A percentile compares a stretch with the other conserved stretches of the same genome.
phyloP scores from a whole-genome alignment of 208 protist species.

The Perkinsela sp. region DNA sequence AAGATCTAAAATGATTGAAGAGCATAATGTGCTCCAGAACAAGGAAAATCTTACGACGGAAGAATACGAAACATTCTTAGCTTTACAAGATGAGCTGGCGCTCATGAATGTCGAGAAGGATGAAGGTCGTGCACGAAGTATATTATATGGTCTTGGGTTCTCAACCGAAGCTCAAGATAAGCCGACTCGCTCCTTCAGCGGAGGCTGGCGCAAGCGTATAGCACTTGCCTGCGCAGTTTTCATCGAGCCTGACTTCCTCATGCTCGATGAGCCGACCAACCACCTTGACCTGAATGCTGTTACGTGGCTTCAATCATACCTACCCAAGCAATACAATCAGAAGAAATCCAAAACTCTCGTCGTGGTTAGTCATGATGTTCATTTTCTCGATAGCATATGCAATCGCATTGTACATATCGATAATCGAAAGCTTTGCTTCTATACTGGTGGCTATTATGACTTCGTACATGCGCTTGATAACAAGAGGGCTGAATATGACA shows the following conservation, averaged over 20 bases:
- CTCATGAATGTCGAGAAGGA: constrained; percentile 69
- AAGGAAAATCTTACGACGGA: constrained; percentile 21
- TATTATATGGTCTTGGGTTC: constrained; percentile 72
- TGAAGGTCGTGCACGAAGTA: constrained; percentile 38
- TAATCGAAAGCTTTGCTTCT: constrained; percentile 57
- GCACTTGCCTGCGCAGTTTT: constrained; percentile 74
- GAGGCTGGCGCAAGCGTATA: constrained; percentile 71
- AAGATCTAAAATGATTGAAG: constrained; percentile 30
- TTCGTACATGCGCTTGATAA: constrained; percentile 38
- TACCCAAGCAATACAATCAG: constrained; percentile 41
- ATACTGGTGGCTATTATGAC: constrained; percentile 29
- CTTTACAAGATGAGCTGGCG: constrained; percentile 63
- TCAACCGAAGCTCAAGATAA: constrained; percentile 62
- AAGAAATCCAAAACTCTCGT: constrained; percentile 60
- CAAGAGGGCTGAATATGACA: constrained; percentile 41
- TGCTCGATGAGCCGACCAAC: constrained; percentile 90
- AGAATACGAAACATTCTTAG: constrained; percentile 40
- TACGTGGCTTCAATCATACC: constrained; percentile 74
- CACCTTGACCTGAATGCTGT: constrained; percentile 80
- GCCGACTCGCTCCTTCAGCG: constrained; percentile 50
- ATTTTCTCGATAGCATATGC: constrained; percentile 77
- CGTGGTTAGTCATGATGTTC: constrained; percentile 81
- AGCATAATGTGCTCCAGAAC: constrained; percentile 25
- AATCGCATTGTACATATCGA: constrained; percentile 73
- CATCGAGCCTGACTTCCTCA: constrained; percentile 69